Conservation (phyloP, 2,329 filamentous ascomycete species). For the Aspergillus oerlinghausenensis region DNA sequence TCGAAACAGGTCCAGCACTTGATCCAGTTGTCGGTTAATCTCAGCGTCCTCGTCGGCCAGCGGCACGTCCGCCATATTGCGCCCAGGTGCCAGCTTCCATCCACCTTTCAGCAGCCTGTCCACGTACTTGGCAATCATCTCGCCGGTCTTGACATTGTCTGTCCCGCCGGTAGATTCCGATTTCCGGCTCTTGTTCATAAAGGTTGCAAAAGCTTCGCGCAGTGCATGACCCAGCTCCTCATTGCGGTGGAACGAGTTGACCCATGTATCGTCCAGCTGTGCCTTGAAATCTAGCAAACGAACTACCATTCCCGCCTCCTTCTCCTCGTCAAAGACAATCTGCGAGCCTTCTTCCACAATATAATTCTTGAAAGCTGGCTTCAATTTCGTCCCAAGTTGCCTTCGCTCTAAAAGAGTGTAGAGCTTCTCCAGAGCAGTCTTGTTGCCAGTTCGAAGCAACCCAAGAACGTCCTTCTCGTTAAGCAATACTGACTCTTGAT, state of each 20-base stretch:
- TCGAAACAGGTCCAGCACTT: conserved; percentile 88
- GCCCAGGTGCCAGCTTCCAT: conserved; percentile 63
- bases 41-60: conserved; percentile 86
- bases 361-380: conserved; percentile 70
- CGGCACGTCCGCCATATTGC: conserved; percentile 45
- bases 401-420: conserved; percentile 74
- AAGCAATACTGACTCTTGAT: conserved; percentile 63
- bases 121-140: conserved; percentile 98
- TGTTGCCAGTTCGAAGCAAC: conserved; percentile 66
- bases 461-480: conserved; percentile 64
- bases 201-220: conserved; percentile 78
- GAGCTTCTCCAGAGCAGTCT: conserved; percentile 66
- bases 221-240: conserved; percentile 73
- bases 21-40: conserved; percentile 85
- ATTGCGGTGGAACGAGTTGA: conserved; percentile 70
- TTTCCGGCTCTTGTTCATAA: conserved; percentile 85
- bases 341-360: conserved; percentile 68
- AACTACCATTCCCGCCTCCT: conserved; percentile 79
- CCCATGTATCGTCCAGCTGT: conserved; percentile 70
- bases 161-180: conserved; percentile 68
- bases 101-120: conserved; percentile 85
- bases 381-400: conserved; percentile 65
- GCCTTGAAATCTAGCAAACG: conserved; percentile 76
- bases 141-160: conserved; percentile 87
- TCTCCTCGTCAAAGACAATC: conserved; percentile 76